Evolutionary conservation across 805 yeast genomes (phyloP), one percentile per base, ranked within the genome.

Genomic region (Yarrowia osloensis): DNA sequence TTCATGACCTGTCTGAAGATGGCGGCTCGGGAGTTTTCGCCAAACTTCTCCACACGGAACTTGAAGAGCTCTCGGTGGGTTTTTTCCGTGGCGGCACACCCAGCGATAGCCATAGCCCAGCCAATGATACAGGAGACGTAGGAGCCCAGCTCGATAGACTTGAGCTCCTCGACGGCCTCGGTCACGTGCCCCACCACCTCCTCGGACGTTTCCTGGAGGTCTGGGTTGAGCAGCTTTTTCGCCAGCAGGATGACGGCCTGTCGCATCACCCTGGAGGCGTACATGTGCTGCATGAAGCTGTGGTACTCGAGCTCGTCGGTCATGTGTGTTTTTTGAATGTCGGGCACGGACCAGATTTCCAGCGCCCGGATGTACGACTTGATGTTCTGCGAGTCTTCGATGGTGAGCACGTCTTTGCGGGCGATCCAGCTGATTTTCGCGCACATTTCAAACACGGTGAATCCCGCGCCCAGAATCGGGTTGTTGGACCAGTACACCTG

Each of bases 91-190:
- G 65, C 65, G 1, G 65, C 65, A 42, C 65, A 57, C 2, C 65
- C 65, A 3, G 39, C 37, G 1, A 57, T 28, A 4, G 65, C 65
- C 50, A 57, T 39, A 29, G 65, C 50, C 65, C 65, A 57, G 9
- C 65, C 65, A 39, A 57, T 39, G 50, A 57, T 57, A 22, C 65
- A 57, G 11, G 49, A 39, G 13, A 57, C 65, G 42, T 57, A 57
- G 21, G 65, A 57, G 26, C 65, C 62, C 15, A 67, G 46, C 28
- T 67, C 63, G 26, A 67, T 65, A 19, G 31, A 35, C 24, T 68
- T 68, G 31, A 68, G 69, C 24, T 46, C 65, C 28, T 49, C 55
- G 22, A 57, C 50, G 22, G 65, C 65, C 28, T 13, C 19, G 2
- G 50, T 29, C 15, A 57, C 65, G 28, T 57, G 50, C 1, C 42